These are phyloP conservation scores for Myrica gale DNA, from an alignment of 306 rosid species.

Conservation along the genomic window DNA sequence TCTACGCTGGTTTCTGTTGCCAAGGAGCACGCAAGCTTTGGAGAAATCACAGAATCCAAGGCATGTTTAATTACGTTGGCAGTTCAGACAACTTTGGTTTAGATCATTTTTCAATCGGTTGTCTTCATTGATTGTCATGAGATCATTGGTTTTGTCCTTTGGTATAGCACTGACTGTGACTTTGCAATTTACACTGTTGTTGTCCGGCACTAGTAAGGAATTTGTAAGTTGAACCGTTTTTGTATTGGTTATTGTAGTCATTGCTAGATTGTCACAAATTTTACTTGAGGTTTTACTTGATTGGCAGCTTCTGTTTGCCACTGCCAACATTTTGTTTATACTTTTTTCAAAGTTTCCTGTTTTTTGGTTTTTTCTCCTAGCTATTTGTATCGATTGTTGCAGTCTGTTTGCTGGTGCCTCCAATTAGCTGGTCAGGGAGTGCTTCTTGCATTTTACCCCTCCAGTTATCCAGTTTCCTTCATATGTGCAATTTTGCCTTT, in stretches of 20 bases:
- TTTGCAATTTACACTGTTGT: background rate
- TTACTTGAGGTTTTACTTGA: background rate
- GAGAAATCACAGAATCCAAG: constrained; percentile 94
- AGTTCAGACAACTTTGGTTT: background rate
- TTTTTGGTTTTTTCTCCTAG: background rate
- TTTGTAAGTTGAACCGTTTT: background rate
- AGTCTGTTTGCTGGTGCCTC: background rate
- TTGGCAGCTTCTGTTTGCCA: background rate
- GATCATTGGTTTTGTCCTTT: background rate
- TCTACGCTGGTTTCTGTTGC: constrained; percentile 78
- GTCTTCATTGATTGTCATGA: constrained; percentile 2
- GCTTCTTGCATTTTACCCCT: background rate
- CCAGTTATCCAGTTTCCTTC: constrained; percentile 6
- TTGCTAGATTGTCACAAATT: background rate
- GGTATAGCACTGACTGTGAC: background rate
- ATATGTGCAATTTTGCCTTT: background rate
- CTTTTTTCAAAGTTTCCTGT: background rate
- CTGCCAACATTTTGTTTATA: background rate
- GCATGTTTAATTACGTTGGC: constrained; percentile 33
- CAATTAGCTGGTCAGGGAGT: background rate
- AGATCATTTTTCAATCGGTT: background rate
- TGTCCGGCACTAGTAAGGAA: background rate
- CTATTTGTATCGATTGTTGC: background rate
- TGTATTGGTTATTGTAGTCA: background rate
- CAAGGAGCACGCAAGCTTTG: constrained; percentile 93